phyloP scores from a whole-genome alignment of 2,329 filamentous ascomycete genomes.

The Trichophyton simii region DNA sequence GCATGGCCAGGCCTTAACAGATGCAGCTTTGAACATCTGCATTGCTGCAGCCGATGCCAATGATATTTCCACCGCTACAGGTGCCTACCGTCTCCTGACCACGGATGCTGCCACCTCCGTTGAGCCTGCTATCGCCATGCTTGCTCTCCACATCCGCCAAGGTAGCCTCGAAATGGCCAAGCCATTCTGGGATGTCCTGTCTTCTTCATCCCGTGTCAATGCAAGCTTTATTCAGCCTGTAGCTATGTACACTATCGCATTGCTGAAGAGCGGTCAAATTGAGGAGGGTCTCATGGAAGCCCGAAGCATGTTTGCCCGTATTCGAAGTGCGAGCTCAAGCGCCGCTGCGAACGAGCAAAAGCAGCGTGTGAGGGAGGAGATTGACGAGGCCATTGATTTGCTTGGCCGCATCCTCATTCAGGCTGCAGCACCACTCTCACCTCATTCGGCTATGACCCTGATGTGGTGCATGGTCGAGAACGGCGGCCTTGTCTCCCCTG shows the following conservation, averaged over 20 bases:
- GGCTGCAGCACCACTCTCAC: slow-evolving; percentile 39
- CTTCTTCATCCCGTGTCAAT: slow-evolving; percentile 44
- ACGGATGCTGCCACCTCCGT: slow-evolving; percentile 40
- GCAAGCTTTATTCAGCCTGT: slow-evolving; percentile 69
- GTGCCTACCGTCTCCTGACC: slow-evolving; percentile 51
- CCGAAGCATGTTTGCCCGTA: slow-evolving; percentile 75
- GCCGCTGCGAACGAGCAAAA: slow-evolving; percentile 31
- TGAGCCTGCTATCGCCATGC: slow-evolving; percentile 59
- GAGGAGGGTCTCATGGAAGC: slow-evolving; percentile 69
- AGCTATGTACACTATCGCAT: slow-evolving; percentile 76
- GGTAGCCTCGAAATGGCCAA: slow-evolving; percentile 67
- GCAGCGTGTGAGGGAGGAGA: slow-evolving; percentile 57
- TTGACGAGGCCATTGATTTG: slow-evolving; percentile 74
- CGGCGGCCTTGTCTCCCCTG: slow-evolving; percentile 46
- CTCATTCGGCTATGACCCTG: slow-evolving; percentile 46
- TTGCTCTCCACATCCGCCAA: slow-evolving; percentile 73
- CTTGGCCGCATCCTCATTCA: slow-evolving; percentile 47
- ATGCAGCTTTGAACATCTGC: slow-evolving; percentile 61
- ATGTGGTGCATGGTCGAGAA: slow-evolving; percentile 55
- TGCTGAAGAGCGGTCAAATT: slow-evolving; percentile 74
- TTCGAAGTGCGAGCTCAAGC: slow-evolving; percentile 48
- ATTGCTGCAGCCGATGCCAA: slow-evolving; percentile 68
- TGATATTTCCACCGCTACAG: slow-evolving; percentile 53
- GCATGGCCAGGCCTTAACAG: slow-evolving; percentile 47
- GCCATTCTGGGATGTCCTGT: slow-evolving; percentile 67